A percentile compares a stretch with the other conserved stretches of the same genome.
These are phyloP conservation scores for Phyllostachys edulis DNA, from an alignment of 176 grass and related monocot genomes.

Conservation along the genomic window DNA sequence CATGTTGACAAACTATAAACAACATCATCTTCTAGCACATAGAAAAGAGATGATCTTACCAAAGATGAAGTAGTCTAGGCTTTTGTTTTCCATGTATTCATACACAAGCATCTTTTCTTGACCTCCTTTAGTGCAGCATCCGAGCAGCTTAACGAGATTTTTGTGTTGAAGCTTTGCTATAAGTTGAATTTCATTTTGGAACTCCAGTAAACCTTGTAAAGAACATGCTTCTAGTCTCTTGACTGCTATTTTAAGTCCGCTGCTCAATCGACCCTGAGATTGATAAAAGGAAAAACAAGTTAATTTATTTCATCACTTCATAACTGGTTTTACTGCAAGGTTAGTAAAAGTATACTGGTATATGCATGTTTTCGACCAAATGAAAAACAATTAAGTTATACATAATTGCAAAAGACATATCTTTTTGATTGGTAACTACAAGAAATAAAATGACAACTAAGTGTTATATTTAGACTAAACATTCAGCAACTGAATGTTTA, in stretches of 20 bases:
- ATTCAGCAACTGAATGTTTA: background rate
- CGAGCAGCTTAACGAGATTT: conserved; percentile 34
- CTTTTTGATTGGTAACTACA: background rate
- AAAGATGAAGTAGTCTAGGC: conserved; percentile 49
- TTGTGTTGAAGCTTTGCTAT: conserved; percentile 40
- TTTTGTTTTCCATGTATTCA: conserved; percentile 54
- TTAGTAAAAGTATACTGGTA: background rate
- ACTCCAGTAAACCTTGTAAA: conserved; percentile 44
- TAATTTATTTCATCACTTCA: background rate
- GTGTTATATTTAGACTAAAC: background rate
- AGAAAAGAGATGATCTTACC: background rate
- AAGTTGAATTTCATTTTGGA: conserved; percentile 37
- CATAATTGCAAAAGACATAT: background rate
- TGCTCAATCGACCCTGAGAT: conserved; percentile 31
- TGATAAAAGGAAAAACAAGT: background rate
- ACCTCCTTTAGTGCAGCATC: conserved; percentile 17
- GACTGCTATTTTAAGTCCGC: conserved; percentile 40
- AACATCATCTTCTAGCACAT: background rate
- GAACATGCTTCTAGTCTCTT: conserved; percentile 41
- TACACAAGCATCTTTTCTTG: conserved; percentile 52
- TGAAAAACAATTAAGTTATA: background rate
- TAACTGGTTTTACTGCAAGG: background rate
- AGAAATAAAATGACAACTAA: background rate
- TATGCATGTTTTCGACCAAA: background rate
- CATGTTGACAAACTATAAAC: no score